Base-by-base conservation (phyloP, 495 filamentous ascomycete genomes). In the Tuber indicum region DNA sequence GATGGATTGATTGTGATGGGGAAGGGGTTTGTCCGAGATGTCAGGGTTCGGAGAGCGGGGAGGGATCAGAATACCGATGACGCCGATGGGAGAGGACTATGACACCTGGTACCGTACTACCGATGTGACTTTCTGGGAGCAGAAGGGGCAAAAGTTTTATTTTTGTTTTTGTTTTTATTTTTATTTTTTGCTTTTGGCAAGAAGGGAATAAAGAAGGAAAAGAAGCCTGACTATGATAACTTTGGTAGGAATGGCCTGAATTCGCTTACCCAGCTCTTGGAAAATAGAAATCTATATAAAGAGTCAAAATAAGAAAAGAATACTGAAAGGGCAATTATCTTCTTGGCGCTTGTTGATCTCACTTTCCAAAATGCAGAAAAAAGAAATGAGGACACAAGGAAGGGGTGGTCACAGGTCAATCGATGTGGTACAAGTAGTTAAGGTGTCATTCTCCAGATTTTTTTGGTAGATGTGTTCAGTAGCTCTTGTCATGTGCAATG, bases 211-310 rank as follows among this genome's bases (percentile, higher is more conserved):
- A 66, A 7, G 26, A 66, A 66, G 3, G 14, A 17, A 36, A 36
- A 7, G 58, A 66, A 36, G 58, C 26, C 58, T 36, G 58, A 66
- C 26, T 66, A 32, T 32, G 39, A 41, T 41, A 66, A 36, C 58
- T 66, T 32, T 1, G 58, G 58, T 36, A 19, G 58, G 58, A 66
- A 66, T 66, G 58, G 36, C 58, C 58, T 36, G 26, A 16, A 66
- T 19, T 17, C 58, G 26, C 26, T 66, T 66, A 66, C 58, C 58
- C 58, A 36, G 26, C 58, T 36, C 36, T 66, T 36, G 32, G 58
- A 36, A 32, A 66, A 66, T 32, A 2, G 58, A 66, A 32, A 66
- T 66, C 58, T 66, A 66, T 66, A 66, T 66, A 66, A 66, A 66
- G 58, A 17, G 19, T 7, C 14, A 36, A 16, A 66, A 66, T 66